phyloP scores from a whole-genome alignment of 306 rosid species.

The Quillaja saponaria region DNA sequence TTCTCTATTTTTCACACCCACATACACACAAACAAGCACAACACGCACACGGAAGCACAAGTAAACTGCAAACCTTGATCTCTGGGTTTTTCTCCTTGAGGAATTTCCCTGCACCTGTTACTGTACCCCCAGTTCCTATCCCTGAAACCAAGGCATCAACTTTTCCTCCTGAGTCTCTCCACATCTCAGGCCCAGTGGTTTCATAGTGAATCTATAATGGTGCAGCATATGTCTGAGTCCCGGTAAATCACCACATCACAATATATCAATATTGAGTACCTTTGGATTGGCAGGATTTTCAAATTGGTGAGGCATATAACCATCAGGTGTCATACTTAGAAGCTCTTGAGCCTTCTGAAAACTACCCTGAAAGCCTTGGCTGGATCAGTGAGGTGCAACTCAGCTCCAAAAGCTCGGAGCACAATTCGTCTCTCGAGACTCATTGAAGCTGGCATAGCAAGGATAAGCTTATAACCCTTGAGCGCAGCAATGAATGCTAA shows the following conservation, averaged over 20 bases:
- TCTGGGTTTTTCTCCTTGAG: slow-evolving; percentile 72
- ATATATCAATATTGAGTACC: slow-evolving; percentile 35
- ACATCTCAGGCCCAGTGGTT: slow-evolving; percentile 87
- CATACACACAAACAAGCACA: too few relatives aligned
- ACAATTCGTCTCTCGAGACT: slow-evolving; percentile 72
- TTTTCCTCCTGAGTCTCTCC: slow-evolving; percentile 78
- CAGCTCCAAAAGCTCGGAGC: slow-evolving; percentile 76
- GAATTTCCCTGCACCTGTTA: slow-evolving; percentile 69
- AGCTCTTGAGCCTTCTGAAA: slow-evolving; percentile 60
- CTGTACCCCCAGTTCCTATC: slow-evolving; percentile 83
- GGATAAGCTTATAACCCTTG: slow-evolving; percentile 66
- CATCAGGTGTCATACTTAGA: slow-evolving; percentile 47
- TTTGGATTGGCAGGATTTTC: slow-evolving; percentile 71
- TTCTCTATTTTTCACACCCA: too few relatives aligned
- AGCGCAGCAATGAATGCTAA: slow-evolving; percentile 73
- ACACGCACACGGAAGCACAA: too few relatives aligned
- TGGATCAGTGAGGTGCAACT: slow-evolving; percentile 64
- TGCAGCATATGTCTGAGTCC: too few relatives aligned
- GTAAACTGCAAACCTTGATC: slow-evolving; percentile 77
- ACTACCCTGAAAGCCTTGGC: slow-evolving; percentile 53
- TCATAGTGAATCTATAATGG: slow-evolving; percentile 86
- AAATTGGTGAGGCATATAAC: slow-evolving; percentile 56
- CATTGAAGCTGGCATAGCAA: slow-evolving; percentile 56
- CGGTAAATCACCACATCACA: slow-evolving; percentile 11
- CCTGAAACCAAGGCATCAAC: slow-evolving; percentile 71